Evolutionary conservation across 129 eudicot species (phyloP).

Genomic region (Erigeron canadensis): DNA sequence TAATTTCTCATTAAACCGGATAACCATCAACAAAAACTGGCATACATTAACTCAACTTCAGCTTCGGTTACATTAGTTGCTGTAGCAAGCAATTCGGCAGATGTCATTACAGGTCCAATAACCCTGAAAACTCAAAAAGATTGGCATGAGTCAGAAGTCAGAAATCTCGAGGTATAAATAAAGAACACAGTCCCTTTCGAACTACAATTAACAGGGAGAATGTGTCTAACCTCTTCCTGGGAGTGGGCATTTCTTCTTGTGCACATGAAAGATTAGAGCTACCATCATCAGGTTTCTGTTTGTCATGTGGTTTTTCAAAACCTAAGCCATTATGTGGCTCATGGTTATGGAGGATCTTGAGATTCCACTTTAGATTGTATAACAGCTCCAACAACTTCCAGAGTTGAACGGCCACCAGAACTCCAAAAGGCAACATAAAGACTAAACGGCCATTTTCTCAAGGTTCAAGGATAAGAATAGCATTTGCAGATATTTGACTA

Average conservation of each 20-base stretch:
- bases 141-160: neutral
- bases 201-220: neutral
- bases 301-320: constrained; percentile 35
- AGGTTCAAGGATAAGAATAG: constrained; percentile 78
- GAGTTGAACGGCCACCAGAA: constrained; percentile 60
- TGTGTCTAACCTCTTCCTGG: constrained; percentile 53
- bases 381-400: constrained; percentile 69
- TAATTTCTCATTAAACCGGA: too few relatives aligned
- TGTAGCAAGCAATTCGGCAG: constrained; percentile 97
- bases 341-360: constrained; percentile 36
- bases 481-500: constrained; percentile 69
- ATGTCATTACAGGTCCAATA: constrained; percentile 98
- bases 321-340: constrained; percentile 28
- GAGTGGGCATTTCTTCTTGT: constrained; percentile 46
- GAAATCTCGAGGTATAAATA: neutral
- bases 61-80: constrained; percentile 98
- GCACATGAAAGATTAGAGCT: constrained; percentile 33
- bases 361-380: constrained; percentile 41
- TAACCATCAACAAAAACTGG: too few relatives aligned
- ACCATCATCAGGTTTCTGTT: constrained; percentile 28
- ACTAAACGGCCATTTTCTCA: constrained; percentile 66
- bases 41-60: constrained; percentile 87
- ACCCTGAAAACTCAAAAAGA: constrained; percentile 46
- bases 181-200: neutral
- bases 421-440: constrained; percentile 69